Evolutionary conservation across 2,329 filamentous ascomycete genomes (phyloP).

Genomic region (Xylogone sp.): DNA sequence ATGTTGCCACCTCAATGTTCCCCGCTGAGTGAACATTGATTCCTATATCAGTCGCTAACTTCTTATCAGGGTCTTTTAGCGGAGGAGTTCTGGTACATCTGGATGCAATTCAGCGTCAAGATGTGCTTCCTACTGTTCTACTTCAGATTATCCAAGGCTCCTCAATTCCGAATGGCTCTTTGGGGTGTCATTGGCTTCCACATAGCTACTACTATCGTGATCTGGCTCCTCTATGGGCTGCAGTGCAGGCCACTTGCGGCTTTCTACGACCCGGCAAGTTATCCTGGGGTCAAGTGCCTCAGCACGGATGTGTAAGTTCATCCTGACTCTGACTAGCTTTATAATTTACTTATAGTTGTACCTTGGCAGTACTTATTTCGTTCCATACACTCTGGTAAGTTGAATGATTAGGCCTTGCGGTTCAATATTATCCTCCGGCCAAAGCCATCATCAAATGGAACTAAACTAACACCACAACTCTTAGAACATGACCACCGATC

Average conservation of each 20-base stretch:
- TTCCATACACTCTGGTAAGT: background rate
- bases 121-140: conserved; percentile 32
- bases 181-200: conserved; percentile 24
- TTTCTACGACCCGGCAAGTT: conserved; percentile 22
- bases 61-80: conserved; percentile 26
- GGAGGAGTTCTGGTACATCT: conserved; percentile 29
- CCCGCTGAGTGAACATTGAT: background rate
- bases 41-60: too few relatives aligned
- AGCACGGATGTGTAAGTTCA: background rate
- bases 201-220: conserved; percentile 20
- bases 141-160: conserved; percentile 18
- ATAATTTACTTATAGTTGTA: background rate
- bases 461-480: too few relatives aligned
- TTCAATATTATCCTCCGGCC: too few relatives aligned
- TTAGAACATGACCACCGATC: conserved; percentile 10
- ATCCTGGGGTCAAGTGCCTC: conserved; percentile 23
- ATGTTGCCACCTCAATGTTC: background rate
- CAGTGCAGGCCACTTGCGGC: conserved; percentile 29
- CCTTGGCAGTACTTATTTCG: background rate
- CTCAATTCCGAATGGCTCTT: conserved; percentile 20
- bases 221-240: conserved; percentile 25
- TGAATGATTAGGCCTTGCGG: background rate
- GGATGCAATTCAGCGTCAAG: conserved; percentile 29
- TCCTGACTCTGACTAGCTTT: background rate
- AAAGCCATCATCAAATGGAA: background rate